Evolutionary conservation across 345 rosid species (phyloP).

Genomic region (Hypericum perforatum): DNA sequence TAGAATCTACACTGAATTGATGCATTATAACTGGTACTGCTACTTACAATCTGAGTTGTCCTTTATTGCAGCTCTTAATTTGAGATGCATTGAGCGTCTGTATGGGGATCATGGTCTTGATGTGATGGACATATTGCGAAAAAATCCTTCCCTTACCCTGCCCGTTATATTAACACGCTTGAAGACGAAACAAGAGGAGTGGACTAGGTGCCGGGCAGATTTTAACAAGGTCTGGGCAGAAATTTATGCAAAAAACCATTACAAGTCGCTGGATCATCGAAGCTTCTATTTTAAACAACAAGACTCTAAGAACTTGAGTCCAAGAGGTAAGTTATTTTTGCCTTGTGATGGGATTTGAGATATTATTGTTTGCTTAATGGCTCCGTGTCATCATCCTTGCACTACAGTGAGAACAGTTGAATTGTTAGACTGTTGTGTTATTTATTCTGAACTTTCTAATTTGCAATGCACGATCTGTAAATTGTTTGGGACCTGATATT

Average conservation of each 20-base stretch:
- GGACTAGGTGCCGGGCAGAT: not conserved
- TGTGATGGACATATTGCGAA: constrained; percentile 20
- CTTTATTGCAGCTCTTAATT: constrained; percentile 53
- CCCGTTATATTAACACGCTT: constrained; percentile 4
- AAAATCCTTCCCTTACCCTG: not conserved
- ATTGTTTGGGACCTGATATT: too few species aligned
- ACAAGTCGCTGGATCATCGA: constrained; percentile 96
- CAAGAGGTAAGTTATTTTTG: constrained; percentile 54
- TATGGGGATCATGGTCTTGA: constrained; percentile 36
- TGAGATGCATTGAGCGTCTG: constrained; percentile 60
- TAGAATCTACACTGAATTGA: not conserved
- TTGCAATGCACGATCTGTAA: too few species aligned
- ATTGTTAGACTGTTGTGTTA: too few species aligned
- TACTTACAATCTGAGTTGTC: constrained; percentile 5
- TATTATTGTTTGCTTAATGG: not conserved
- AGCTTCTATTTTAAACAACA: constrained; percentile 99
- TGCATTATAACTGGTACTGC: not conserved
- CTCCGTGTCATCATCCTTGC: too few species aligned
- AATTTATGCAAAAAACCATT: constrained; percentile 27
- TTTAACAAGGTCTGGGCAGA: not conserved
- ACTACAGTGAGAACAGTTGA: too few species aligned
- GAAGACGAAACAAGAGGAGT: constrained; percentile 5
- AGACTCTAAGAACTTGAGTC: constrained; percentile 91
- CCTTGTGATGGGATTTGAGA: not conserved
- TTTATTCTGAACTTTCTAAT: too few species aligned